These are phyloP conservation scores for Protostelium mycophagum DNA, from an alignment of 78 protist species.

Conservation along the genomic window DNA sequence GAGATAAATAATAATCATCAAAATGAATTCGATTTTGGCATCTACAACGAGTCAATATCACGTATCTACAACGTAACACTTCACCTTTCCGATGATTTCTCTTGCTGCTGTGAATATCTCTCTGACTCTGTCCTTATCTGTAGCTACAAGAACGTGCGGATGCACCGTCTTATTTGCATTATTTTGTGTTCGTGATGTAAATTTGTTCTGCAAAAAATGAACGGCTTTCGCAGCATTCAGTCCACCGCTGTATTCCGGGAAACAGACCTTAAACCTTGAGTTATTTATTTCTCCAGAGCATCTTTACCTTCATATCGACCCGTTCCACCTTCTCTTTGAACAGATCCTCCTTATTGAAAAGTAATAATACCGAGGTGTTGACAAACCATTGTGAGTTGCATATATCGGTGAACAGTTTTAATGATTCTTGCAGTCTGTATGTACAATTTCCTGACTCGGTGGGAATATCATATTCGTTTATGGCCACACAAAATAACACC, in stretches of 20 bases:
- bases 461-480: constrained; percentile 49
- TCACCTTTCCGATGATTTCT: not conserved
- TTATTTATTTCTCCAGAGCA: not conserved
- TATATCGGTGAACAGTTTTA: constrained; percentile 63
- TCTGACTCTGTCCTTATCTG: not conserved
- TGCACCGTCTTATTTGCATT: not conserved
- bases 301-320: constrained; percentile 32
- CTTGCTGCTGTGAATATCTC: not conserved
- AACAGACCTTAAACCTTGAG: constrained; percentile 1
- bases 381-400: constrained; percentile 74
- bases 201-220: constrained; percentile 40
- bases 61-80: too few species aligned
- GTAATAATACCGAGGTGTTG: constrained; percentile 59
- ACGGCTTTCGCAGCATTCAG: constrained; percentile 28
- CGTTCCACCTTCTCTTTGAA: constrained; percentile 64
- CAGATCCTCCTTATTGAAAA: constrained; percentile 77
- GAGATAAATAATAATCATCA: too few species aligned
- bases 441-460: constrained; percentile 50
- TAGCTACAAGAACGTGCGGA: not conserved
- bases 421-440: constrained; percentile 63
- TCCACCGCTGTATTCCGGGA: constrained; percentile 66
- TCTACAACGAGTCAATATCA: too few species aligned
- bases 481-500: constrained; percentile 68
- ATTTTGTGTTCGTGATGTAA: constrained; percentile 20
- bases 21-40: too few species aligned